Evolutionary conservation across 2,329 filamentous ascomycete species (phyloP), one percentile per base, ranked within the genome.

Genomic region (Aspergillus brasiliensis): DNA sequence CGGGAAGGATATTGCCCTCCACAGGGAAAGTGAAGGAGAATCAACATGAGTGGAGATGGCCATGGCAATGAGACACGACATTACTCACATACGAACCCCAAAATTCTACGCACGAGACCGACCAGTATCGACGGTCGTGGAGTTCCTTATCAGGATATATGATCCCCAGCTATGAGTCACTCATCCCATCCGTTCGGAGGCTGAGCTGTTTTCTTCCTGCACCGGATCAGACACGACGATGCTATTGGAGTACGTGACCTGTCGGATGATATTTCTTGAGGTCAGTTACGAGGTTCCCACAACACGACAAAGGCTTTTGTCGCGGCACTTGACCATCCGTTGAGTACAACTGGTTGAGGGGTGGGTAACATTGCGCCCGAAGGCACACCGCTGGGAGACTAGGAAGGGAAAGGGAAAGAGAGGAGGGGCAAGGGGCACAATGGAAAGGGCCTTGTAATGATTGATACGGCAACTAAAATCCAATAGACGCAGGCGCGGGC

Each of bases 241-340:
- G 60, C 82, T 84, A 69, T 92, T 92, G 61, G 92, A 74, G 74
- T 90, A 91, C 28, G 86, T 85, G 56, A 92, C 80, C 88, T 91
- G 66, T 65, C 58, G 42, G 58, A 57, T 58, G 65, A 69, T 44
- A 54, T 59, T 52, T 34, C 60, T 51, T 67, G 64, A 67, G 64
- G 69, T 73, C 67, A 73, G 67, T 61, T 40, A 66, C 63, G 59
- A 51, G 55, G 56, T 19, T 49, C 42, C 34, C 49, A 57, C 25
- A 51, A 8, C 57, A 56, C 23, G 10, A 48, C 28, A 13, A 46
- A 34, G 52, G 42, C 23, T 27, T 51, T 21, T 49, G 40, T 55
- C 40, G 19, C 46, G 27, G 48, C 40, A 58, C 59, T 42, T 56
- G 62, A 58, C 52, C 53, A 58, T 34, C 54, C 48, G 28, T 48